A percentile compares a stretch with the other conserved stretches of the same genome.
Evolutionary conservation across 2,329 filamentous ascomycete genomes (phyloP).

Genomic region (Neonectria faginata): DNA sequence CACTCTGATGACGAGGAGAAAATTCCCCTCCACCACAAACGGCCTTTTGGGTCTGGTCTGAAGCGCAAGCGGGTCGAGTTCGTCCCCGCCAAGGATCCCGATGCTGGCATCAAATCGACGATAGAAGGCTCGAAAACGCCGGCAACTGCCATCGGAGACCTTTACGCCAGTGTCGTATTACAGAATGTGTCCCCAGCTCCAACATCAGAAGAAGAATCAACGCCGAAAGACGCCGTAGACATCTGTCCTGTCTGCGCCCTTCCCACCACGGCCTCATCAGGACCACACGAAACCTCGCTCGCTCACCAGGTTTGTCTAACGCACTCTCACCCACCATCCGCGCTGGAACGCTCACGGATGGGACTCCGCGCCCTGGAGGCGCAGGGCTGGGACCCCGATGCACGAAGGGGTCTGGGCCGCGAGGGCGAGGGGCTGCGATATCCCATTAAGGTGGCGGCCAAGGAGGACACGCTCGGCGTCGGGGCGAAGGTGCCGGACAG

Average conservation of each 20-base stretch:
- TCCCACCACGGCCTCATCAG: conserved; percentile 47
- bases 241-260: conserved; percentile 54
- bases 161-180: conserved; percentile 76
- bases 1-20: conserved; percentile 56
- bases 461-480: conserved; percentile 80
- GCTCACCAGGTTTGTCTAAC: conserved; percentile 77
- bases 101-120: conserved; percentile 41
- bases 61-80: conserved; percentile 67
- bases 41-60: conserved; percentile 67
- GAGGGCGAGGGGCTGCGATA: conserved; percentile 78
- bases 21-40: conserved; percentile 64
- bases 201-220: conserved; percentile 13
- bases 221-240: conserved; percentile 19
- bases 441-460: conserved; percentile 78
- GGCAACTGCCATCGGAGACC: conserved; percentile 58
- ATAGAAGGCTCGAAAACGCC: conserved; percentile 28
- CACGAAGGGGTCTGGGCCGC: conserved; percentile 77
- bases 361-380: conserved; percentile 74
- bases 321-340: conserved; percentile 79
- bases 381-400: conserved; percentile 81
- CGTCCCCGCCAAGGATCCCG: conserved; percentile 63
- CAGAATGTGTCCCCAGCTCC: conserved; percentile 43
- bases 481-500: conserved; percentile 64
- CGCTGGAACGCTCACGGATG: conserved; percentile 76
- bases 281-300: conserved; percentile 69